phyloP scores from a whole-genome alignment of 2,329 filamentous ascomycete genomes.

The Passalora sequoiae region DNA sequence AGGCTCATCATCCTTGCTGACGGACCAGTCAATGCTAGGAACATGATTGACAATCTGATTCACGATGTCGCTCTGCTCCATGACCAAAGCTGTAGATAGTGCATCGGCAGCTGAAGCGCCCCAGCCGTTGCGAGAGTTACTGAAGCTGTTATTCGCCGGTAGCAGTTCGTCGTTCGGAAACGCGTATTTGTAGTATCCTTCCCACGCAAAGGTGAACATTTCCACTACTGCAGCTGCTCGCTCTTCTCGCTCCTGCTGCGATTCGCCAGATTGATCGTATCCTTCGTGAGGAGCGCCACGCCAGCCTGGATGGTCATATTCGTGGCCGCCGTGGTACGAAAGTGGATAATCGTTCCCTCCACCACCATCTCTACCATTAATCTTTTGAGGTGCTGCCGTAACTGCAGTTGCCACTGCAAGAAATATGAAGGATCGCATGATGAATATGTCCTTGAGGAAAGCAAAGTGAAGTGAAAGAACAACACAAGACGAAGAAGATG shows the following conservation, averaged over 20 bases:
- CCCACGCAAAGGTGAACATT: conserved; percentile 66
- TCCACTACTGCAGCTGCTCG: conserved; percentile 58
- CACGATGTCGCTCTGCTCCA: conserved; percentile 64
- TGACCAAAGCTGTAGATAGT: conserved; percentile 72
- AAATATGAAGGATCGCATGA: conserved; percentile 5
- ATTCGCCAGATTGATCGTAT: conserved; percentile 8
- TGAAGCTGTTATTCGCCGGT: conserved; percentile 60
- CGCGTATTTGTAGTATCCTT: conserved; percentile 52
- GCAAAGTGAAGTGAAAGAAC: background rate
- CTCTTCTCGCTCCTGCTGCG: conserved; percentile 14
- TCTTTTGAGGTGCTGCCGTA: conserved; percentile 5
- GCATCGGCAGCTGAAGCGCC: conserved; percentile 80
- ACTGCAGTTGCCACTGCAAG: conserved; percentile 6
- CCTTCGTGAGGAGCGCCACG: conserved; percentile 4
- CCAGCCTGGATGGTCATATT: conserved; percentile 6
- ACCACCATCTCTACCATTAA: background rate
- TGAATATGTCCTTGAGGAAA: background rate
- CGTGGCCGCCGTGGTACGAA: background rate
- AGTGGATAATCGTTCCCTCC: background rate
- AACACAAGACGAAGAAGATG: background rate
- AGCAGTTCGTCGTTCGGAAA: conserved; percentile 47
- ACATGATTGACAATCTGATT: conserved; percentile 67
- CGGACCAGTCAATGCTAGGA: conserved; percentile 63
- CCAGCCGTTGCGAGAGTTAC: conserved; percentile 73
- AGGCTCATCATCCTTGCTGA: conserved; percentile 60